Conservation (phyloP, 257 asterid genomes). For the Solanum verrucosum region DNA sequence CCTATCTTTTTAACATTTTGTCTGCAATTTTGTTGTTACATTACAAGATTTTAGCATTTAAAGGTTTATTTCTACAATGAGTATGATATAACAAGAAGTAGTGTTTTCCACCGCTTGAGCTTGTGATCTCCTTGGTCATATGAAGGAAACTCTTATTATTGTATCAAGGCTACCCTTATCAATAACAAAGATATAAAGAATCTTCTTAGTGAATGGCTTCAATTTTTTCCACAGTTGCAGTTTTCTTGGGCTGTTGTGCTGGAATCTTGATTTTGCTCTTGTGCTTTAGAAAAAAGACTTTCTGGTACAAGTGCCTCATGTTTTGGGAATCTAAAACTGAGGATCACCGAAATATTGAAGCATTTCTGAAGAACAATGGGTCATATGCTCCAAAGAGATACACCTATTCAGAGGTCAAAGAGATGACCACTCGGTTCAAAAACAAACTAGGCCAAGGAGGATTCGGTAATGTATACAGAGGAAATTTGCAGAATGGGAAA, state of each 20-base stretch:
- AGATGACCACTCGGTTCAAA: background rate
- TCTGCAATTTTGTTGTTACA: background rate
- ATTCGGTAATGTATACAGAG: background rate
- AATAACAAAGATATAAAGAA: background rate
- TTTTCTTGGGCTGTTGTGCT: background rate
- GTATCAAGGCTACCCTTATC: background rate
- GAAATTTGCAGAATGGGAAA: background rate
- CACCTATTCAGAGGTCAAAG: background rate
- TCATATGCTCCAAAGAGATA: slow-evolving; percentile 2
- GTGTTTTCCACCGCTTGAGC: background rate
- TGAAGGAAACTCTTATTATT: background rate
- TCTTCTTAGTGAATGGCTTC: background rate
- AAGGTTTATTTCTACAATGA: background rate
- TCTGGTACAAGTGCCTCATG: background rate
- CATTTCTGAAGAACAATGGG: background rate
- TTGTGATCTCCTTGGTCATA: background rate
- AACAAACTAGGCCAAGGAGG: background rate
- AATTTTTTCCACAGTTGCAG: background rate
- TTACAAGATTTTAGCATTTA: background rate
- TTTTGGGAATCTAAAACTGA: background rate
- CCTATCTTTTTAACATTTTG: background rate
- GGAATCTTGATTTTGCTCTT: background rate
- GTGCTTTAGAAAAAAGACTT: background rate
- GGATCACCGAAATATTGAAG: background rate
- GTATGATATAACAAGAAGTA: background rate